Base-by-base conservation (phyloP, 2,329 filamentous ascomycete species). In the Truncatella angustata region DNA sequence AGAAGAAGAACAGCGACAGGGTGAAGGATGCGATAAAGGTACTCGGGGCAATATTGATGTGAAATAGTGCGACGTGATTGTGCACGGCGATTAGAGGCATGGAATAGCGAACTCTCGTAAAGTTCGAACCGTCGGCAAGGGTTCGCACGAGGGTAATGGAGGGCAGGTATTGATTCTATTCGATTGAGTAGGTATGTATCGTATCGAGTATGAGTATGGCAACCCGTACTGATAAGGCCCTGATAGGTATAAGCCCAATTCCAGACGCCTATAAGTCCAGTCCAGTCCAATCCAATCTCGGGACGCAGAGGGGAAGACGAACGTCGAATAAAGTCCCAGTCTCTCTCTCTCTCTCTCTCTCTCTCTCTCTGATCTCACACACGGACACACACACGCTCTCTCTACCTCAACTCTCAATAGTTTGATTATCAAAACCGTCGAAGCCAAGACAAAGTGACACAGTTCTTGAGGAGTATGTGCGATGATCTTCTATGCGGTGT, bases 1-100 rank as follows among this genome's bases (percentile, higher is more conserved):
- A 74, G 55, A 79, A 57, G 60, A 83, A 80, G 63, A 77, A 70
- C 58, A 83, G 70, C 46, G 73, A 63, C 26, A 84, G 60, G 52
- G 72, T 68, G 55, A 82, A 63, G 24, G 75, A 73, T 54, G 78
- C 77, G 60, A 84, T 70, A 64, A 78, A 84, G 52, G 79, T 80
- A 66, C 78, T 78, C 21, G 81, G 80, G 36, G 80, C 78, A 66
- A 84, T 77, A 61, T 72, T 78, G 62, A 85, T 73, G 68, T 76
- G 84, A 65, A 85, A 65, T 59, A 85, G 74, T 53, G 80, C 80
- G 65, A 84, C 74, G 75, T 82, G 79, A 68, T 80, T 84, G 70
- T 83, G 80, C 58, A 84, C 76, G 49, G 79, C 80, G 60, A 85
- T 70, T 66, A 84, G 72, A 54, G 81, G 80, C 72, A 54, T 54